These are phyloP conservation scores for Colletotrichum brevisporum DNA, from an alignment of 2,329 filamentous ascomycete species.

Conservation along the genomic window DNA sequence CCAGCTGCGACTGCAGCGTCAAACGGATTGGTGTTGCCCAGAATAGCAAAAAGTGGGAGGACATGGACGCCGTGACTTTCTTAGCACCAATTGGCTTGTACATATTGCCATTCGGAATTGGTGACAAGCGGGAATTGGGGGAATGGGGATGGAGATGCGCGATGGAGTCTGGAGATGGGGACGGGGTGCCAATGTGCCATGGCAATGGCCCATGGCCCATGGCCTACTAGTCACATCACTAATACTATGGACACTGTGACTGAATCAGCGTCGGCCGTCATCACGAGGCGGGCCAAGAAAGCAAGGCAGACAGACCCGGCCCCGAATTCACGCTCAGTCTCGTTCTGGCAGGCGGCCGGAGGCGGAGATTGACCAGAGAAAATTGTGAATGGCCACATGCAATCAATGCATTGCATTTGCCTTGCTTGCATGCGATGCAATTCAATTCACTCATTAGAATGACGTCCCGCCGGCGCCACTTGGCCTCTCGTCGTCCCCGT, in stretches of 20 bases:
- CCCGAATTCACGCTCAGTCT: too few species aligned
- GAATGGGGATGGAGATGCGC: too few species aligned
- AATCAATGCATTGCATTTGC: not conserved
- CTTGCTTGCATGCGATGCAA: not conserved
- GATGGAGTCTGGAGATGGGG: too few species aligned
- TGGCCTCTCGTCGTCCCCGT: not conserved
- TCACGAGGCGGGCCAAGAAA: constrained; percentile 27
- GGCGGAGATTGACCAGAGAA: too few species aligned
- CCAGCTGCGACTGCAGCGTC: constrained; percentile 21
- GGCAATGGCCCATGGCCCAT: too few species aligned
- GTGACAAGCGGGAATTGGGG: constrained; percentile 21
- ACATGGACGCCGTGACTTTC: not conserved
- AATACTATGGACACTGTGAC: not conserved
- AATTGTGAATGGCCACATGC: not conserved
- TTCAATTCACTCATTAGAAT: not conserved
- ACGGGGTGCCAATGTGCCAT: too few species aligned
- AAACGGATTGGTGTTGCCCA: constrained; percentile 14
- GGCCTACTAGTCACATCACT: too few species aligned
- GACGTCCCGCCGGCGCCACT: not conserved
- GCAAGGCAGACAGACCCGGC: constrained; percentile 10
- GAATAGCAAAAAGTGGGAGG: constrained; percentile 19
- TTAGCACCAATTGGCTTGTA: constrained; percentile 1
- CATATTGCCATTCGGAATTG: constrained; percentile 16
- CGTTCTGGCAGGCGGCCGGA: too few species aligned
- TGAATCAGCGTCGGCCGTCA: constrained; percentile 24